Base-by-base conservation (phyloP, 2,329 filamentous ascomycete species). In the Beauveria pseudobassiana region DNA sequence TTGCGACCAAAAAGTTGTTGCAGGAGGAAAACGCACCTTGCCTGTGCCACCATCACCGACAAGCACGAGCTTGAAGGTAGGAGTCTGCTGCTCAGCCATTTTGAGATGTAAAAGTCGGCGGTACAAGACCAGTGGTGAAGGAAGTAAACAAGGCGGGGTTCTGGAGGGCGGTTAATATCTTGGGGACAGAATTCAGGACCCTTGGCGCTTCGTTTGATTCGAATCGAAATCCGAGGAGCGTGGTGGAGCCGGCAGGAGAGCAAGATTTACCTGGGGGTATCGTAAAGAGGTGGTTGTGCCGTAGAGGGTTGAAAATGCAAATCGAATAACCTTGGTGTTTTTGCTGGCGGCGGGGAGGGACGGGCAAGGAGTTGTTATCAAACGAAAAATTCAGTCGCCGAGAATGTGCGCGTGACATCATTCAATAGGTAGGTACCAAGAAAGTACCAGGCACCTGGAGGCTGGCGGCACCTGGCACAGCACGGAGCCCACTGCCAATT, bases 21-120 rank as follows among this genome's bases (percentile, higher is more conserved):
- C 26, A n/a, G 30, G 34, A 24, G n/a, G 14, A 54, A n/a, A 45
- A 75, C 73, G 65, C 65, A 96, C 95, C 93, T 99, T 99, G 82
- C 95, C 95, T 74, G 95, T 99, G 86, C 95, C 95, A 80, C 95
- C 95, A 77, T 99, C 95, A 78, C 95, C 95, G 75, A 99, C 95
- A 81, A 99, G 91, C 78, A 99, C 95, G 74, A 99, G 91, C 91
- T 99, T 99, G 89, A 99, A 99, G 78, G 91, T 96, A 69, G 93
- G 91, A 69, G 72, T 76, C 76, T 72, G 69, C 66, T 73, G 68
- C 43, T 65, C 70, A 79, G 89, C 85, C 90, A 95, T 96, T 72
- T 72, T 77, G 71, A 73, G 67, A 69, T 69, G 65, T 65, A 58
- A 68, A 65, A 64, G 53, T 62, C 64, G 64, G 20, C 22, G 59